Evolutionary conservation across 2,329 filamentous ascomycete genomes (phyloP).

Genomic region (Colletotrichum cuscutae): DNA sequence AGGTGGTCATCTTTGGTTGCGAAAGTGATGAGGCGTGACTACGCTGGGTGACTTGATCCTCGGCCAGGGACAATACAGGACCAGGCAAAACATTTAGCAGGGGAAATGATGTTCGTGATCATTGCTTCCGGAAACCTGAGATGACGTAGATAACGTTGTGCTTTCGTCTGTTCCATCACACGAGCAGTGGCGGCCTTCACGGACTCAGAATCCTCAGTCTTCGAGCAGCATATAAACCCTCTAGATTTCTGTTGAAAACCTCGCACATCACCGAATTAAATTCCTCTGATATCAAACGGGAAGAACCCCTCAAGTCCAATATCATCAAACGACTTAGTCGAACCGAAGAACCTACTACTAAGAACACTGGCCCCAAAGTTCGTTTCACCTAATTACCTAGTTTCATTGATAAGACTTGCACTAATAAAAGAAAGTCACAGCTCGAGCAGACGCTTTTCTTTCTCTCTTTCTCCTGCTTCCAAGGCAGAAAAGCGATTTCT

Average conservation of each 20-base stretch:
- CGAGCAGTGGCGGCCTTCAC: too few species aligned
- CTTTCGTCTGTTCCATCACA: too few species aligned
- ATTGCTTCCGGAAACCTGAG: too few species aligned
- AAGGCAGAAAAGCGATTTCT: constrained; percentile 22
- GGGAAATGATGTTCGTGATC: too few species aligned
- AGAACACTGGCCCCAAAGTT: constrained; percentile 24
- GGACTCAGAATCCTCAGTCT: too few species aligned
- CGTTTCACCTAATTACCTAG: background rate
- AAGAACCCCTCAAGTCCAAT: too few species aligned
- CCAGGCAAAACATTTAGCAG: background rate
- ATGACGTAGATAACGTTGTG: too few species aligned
- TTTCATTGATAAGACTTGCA: too few species aligned
- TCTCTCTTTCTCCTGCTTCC: constrained; percentile 21
- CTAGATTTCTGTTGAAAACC: background rate
- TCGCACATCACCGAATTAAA: background rate
- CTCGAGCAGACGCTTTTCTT: constrained; percentile 24
- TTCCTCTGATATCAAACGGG: too few species aligned
- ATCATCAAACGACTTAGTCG: too few species aligned
- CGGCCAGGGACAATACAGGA: background rate
- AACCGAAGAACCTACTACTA: background rate
- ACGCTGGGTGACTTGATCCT: constrained; percentile 4
- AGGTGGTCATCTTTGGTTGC: background rate
- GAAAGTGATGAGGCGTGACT: background rate
- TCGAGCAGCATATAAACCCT: too few species aligned
- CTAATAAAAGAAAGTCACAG: background rate